phyloP scores from a whole-genome alignment of 2,329 filamentous ascomycete genomes.

The Phaeosphaeria sp. region DNA sequence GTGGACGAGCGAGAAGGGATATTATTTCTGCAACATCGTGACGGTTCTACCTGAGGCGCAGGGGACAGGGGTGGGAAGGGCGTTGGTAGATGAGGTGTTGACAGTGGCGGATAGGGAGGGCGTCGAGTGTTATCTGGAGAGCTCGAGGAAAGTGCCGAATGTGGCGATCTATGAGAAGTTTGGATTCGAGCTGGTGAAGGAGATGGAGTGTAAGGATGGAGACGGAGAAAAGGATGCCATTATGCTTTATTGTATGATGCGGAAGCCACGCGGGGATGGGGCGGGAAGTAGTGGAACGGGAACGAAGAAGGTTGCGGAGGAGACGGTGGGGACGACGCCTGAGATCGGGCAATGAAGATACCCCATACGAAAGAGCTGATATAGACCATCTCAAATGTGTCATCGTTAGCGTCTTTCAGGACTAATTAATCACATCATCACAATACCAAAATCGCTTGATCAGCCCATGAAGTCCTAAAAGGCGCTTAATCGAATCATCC shows the following conservation, averaged over 20 bases:
- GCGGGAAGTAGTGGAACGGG: no score
- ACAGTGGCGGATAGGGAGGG: slow-evolving; percentile 69
- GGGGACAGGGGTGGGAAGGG: slow-evolving; percentile 70
- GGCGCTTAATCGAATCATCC: no score
- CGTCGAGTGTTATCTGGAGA: slow-evolving; percentile 73
- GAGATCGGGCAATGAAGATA: slow-evolving; percentile 2
- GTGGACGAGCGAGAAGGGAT: slow-evolving; percentile 71
- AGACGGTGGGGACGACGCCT: slow-evolving; percentile 4
- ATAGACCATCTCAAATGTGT: no score
- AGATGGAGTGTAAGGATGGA: slow-evolving; percentile 71
- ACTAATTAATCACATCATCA: no score
- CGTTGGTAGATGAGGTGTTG: slow-evolving; percentile 69
- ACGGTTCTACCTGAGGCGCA: slow-evolving; percentile 71
- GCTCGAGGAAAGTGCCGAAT: slow-evolving; percentile 71
- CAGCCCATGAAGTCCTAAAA: no score
- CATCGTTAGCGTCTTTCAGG: no score
- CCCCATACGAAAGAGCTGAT: no score
- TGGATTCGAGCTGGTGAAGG: slow-evolving; percentile 70
- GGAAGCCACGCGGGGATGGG: slow-evolving; percentile 38
- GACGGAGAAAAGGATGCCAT: slow-evolving; percentile 56
- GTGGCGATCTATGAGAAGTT: slow-evolving; percentile 73
- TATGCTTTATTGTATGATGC: slow-evolving; percentile 55
- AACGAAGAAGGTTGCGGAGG: background rate
- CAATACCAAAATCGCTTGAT: no score
- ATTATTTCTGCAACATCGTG: slow-evolving; percentile 80